Percentiles rank a stretch among this genome's conserved stretches.
phyloP scores from a whole-genome alignment of 2,329 filamentous ascomycete genomes.

The Calonectria henricotiae region DNA sequence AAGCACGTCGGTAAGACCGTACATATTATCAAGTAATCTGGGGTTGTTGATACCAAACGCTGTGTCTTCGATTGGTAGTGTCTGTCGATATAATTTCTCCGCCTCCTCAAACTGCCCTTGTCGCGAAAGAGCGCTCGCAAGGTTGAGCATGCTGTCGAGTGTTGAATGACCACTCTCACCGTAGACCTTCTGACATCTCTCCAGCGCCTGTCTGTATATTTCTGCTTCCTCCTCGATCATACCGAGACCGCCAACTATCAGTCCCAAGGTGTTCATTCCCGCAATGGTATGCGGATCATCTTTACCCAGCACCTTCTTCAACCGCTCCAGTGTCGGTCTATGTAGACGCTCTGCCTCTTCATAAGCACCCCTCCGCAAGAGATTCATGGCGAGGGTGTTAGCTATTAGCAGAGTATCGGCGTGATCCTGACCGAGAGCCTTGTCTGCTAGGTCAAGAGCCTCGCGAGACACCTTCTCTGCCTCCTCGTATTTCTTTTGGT shows the following conservation, averaged over 20 bases:
- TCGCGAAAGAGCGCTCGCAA: not conserved
- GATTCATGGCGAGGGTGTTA: not conserved
- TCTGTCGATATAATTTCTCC: constrained; percentile 26
- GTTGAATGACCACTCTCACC: not conserved
- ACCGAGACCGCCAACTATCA: not conserved
- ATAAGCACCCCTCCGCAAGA: constrained; percentile 31
- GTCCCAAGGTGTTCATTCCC: constrained; percentile 3
- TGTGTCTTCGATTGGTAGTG: not conserved
- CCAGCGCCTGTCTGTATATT: not conserved
- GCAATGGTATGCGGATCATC: constrained; percentile 4
- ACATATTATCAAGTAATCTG: not conserved
- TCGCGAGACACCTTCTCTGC: not conserved
- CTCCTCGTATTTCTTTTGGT: not conserved
- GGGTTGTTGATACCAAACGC: constrained; percentile 6
- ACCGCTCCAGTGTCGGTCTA: not conserved
- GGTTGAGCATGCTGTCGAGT: constrained; percentile 14
- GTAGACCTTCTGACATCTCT: not conserved
- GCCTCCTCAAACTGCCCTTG: constrained; percentile 44
- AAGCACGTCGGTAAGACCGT: not conserved
- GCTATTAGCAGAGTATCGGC: not conserved
- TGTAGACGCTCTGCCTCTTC: constrained; percentile 40
- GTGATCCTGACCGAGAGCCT: not conserved
- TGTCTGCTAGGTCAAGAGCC: not conserved
- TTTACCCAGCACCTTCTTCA: not conserved
- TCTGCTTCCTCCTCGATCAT: constrained; percentile 40